A percentile compares a stretch with the other conserved stretches of the same genome.
Evolutionary conservation across 768 basidiomycete genomes (phyloP).

Genomic region (Naganishia antarctica): DNA sequence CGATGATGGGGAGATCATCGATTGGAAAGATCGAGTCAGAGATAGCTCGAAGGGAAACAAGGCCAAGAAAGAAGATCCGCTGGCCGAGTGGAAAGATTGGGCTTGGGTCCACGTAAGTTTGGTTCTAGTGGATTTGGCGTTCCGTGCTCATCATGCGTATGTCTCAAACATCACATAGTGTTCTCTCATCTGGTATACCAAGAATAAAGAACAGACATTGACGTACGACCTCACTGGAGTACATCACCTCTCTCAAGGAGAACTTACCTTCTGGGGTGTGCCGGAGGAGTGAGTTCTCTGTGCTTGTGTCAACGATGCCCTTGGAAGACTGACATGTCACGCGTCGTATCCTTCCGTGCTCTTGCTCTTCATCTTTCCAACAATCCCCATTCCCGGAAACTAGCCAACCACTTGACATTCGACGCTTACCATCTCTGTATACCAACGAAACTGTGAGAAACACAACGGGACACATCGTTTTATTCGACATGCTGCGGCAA

Average conservation of each 20-base stretch:
- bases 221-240: slow-evolving; percentile 44
- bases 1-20: slow-evolving; percentile 5
- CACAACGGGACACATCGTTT: slow-evolving; percentile 33
- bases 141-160: slow-evolving; percentile 13
- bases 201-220: slow-evolving; percentile 23
- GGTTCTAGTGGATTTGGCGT: background rate
- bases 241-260: slow-evolving; percentile 42
- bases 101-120: slow-evolving; percentile 36
- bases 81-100: slow-evolving; percentile 32
- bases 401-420: slow-evolving; percentile 39
- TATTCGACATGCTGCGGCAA: slow-evolving; percentile 43
- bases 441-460: slow-evolving; percentile 22
- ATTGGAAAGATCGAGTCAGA: background rate
- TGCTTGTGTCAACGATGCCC: too few species aligned
- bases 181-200: slow-evolving; percentile 16
- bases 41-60: background rate
- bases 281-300: slow-evolving; percentile 40
- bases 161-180: slow-evolving; percentile 5
- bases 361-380: too few species aligned
- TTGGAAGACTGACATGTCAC: too few species aligned
- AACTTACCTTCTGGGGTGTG: slow-evolving; percentile 40
- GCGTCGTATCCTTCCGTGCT: too few species aligned
- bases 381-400: too few species aligned
- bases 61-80: background rate
- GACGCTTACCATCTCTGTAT: slow-evolving; percentile 38